Conservation (phyloP, 192 early-diverging fungal genomes). For the Rhizophagus sp. region DNA sequence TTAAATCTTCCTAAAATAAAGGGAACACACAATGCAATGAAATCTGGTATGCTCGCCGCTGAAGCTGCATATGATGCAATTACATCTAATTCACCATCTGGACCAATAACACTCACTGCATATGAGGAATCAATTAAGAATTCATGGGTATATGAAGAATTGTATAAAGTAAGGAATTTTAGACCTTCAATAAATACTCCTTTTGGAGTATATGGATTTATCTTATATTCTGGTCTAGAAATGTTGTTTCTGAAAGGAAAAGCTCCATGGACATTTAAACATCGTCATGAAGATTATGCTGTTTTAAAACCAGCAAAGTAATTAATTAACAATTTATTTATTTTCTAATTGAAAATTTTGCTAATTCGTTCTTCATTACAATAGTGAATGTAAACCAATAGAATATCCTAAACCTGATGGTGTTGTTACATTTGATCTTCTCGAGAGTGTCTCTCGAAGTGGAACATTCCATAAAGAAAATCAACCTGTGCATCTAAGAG, state of each 20-base stretch:
- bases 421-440: conserved; percentile 91
- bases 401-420: conserved; percentile 98
- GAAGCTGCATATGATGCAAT: conserved; percentile 85
- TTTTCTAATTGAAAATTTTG: neutral
- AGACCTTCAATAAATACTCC: conserved; percentile 91
- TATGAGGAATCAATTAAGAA: conserved; percentile 83
- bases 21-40: conserved; percentile 99
- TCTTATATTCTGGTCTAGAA: conserved; percentile 87
- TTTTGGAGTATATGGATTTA: conserved; percentile 84
- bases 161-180: conserved; percentile 89
- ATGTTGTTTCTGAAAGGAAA: conserved; percentile 86
- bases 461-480: conserved; percentile 94
- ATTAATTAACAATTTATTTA: neutral
- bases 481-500: conserved; percentile 90
- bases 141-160: conserved; percentile 91
- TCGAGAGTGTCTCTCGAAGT: conserved; percentile 88
- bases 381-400: conserved; percentile 72
- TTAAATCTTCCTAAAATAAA: conserved; percentile 99
- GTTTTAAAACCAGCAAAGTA: conserved; percentile 70
- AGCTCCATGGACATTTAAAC: conserved; percentile 93
- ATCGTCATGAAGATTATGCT: conserved; percentile 84
- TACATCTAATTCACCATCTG: conserved; percentile 44
- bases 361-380: neutral
- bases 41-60: conserved; percentile 94
- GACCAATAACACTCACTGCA: conserved; percentile 67